Evolutionary conservation across 2,329 filamentous ascomycete species (phyloP), one percentile per base, ranked within the genome.

Genomic region (Aspergillus piperis): DNA sequence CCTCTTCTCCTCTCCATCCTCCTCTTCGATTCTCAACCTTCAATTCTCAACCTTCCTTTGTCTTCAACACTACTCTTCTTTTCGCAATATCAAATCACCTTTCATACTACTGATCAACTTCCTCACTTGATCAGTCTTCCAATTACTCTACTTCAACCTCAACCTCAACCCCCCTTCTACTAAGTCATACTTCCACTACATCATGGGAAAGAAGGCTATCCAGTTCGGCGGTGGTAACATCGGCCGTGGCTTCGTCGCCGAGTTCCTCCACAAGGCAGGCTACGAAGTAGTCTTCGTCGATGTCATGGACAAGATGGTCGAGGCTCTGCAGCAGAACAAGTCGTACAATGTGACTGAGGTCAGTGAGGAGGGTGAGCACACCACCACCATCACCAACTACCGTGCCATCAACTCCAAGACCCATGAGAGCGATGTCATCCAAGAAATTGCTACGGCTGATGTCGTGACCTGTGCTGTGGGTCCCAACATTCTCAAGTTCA

Each of bases 251-350:
- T 95, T 95, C 69, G 91, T 95, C 58, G 91, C 90, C 71, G 92
- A 92, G 80, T 95, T 97, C 81, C 86, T 98, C 42, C 91, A 96
- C 83, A 90, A 96, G 78, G 95, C 93, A 11, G 93, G 91, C 75
- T 99, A 93, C 77, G 91, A 97, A 74, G 94, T 99, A 71, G 84
- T 98, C 81, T 98, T 99, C 73, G 89, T 96, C 70, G 95, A 99
- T 83, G 93, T 99, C 67, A 88, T 92, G 80, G 92, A 94, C 75
- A 80, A 80, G 63, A 82, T 97, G 64, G 95, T 98, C 75, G 83
- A 94, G 70, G 80, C 84, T 56, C 86, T 99, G 68, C 92, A 98
- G 75, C 80, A 83, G 19, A 84, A 86, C 52, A 83, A 87, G 58
- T 90, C 87, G 13, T 99, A 98, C 85, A 88, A 89, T 65, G 94